Conservation (phyloP, 2,329 filamentous ascomycete species). For the Anthostomella pinea region DNA sequence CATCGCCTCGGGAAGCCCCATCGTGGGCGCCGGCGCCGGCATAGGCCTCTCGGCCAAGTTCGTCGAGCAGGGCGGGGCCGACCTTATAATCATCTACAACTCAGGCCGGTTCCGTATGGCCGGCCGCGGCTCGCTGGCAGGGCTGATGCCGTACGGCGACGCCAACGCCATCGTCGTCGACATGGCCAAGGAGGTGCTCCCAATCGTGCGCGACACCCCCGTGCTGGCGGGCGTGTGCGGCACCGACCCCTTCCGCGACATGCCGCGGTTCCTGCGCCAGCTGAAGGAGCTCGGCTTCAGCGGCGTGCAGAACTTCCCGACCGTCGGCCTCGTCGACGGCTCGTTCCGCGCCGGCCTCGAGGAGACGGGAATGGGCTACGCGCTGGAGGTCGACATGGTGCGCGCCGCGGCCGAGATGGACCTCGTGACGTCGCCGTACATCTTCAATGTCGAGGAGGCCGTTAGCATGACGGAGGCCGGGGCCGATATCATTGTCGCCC, state of each 20-base stretch:
- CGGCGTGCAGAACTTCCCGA: constrained; percentile 72
- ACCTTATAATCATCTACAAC: constrained; percentile 72
- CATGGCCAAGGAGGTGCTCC: constrained; percentile 67
- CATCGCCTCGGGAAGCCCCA: constrained; percentile 53
- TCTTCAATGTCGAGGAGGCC: constrained; percentile 62
- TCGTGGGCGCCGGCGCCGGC: constrained; percentile 68
- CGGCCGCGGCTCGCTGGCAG: constrained; percentile 65
- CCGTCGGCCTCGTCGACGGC: constrained; percentile 68
- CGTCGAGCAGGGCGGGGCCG: constrained; percentile 64
- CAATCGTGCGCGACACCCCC: constrained; percentile 60
- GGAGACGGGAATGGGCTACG: constrained; percentile 70
- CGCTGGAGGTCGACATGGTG: constrained; percentile 65
- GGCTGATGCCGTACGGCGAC: constrained; percentile 69
- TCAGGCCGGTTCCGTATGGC: constrained; percentile 72
- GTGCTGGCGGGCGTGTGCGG: constrained; percentile 70
- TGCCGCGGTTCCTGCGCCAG: constrained; percentile 57
- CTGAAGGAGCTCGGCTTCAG: constrained; percentile 62
- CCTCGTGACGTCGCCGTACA: constrained; percentile 67
- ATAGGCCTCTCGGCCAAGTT: constrained; percentile 70
- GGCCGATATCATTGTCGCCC: constrained; percentile 65
- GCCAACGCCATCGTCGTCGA: constrained; percentile 68
- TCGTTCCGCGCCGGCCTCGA: constrained; percentile 64
- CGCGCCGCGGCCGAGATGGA: constrained; percentile 55
- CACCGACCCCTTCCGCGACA: constrained; percentile 66
- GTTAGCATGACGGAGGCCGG: constrained; percentile 61